A percentile compares a stretch with the other conserved stretches of the same genome.
Conservation (phyloP, 2,329 filamentous ascomycete species). For the Claviceps humidiphila region DNA sequence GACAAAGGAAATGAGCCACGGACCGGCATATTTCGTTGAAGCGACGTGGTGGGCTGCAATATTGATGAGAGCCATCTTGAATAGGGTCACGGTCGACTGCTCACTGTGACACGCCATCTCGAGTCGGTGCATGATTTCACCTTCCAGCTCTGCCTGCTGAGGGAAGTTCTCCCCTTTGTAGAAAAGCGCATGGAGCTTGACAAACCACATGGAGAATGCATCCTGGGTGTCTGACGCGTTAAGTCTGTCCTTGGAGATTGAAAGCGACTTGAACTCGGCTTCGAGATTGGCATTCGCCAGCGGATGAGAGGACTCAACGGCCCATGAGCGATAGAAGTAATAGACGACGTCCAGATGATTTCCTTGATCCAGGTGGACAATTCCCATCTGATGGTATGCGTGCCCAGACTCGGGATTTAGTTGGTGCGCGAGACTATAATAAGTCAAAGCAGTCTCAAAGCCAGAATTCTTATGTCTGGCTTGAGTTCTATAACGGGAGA, state of each 20-base stretch:
- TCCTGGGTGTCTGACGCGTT: conserved; percentile 40
- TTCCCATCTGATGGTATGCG: conserved; percentile 81
- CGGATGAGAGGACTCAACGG: conserved; percentile 60
- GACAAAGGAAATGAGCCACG: conserved; percentile 9
- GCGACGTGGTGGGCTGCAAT: conserved; percentile 72
- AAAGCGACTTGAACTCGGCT: conserved; percentile 54
- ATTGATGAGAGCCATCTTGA: conserved; percentile 75
- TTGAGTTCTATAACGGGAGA: conserved; percentile 74
- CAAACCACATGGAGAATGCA: conserved; percentile 67
- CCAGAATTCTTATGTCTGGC: conserved; percentile 59
- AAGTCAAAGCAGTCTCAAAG: conserved; percentile 68
- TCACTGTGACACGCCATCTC: conserved; percentile 59
- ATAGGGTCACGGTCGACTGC: conserved; percentile 48
- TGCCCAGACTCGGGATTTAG: conserved; percentile 68
- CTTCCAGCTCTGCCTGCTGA: conserved; percentile 69
- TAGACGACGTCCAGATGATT: conserved; percentile 80
- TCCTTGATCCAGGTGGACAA: conserved; percentile 65
- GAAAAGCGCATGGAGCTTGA: conserved; percentile 73
- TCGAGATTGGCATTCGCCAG: conserved; percentile 65
- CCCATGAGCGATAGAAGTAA: conserved; percentile 74
- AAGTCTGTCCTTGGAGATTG: conserved; percentile 23
- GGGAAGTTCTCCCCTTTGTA: conserved; percentile 64
- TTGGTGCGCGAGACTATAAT: conserved; percentile 70
- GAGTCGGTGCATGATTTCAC: conserved; percentile 69
- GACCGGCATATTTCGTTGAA: conserved; percentile 19